phyloP scores from a whole-genome alignment of 179 eudicot genomes.

The Heliamphora pulchella region DNA sequence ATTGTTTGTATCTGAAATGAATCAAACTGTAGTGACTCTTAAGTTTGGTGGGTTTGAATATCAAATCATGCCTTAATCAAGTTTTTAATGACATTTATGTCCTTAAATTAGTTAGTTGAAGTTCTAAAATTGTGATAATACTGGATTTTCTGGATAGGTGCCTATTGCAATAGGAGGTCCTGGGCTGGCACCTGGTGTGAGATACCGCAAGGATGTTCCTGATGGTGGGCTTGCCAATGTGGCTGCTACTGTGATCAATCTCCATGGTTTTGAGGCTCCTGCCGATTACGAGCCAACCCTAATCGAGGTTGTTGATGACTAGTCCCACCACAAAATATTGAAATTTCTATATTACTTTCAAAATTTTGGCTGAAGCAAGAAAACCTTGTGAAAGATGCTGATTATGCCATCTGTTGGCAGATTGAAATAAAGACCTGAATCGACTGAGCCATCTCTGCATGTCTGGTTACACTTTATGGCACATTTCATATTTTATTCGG shows the following conservation, averaged over 20 bases:
- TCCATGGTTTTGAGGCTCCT: conserved; percentile 84
- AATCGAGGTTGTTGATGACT: conserved; percentile 71
- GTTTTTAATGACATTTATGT: neutral
- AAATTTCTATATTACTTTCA: neutral
- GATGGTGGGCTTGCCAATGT: conserved; percentile 85
- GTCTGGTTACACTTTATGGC: neutral
- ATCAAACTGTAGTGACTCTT: neutral
- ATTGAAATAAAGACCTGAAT: neutral
- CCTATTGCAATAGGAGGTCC: conserved; percentile 96
- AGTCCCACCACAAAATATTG: conserved; percentile 3
- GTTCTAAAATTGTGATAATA: neutral
- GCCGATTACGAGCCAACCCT: conserved; percentile 77
- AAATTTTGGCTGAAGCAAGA: conserved; percentile 8
- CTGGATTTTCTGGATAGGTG: conserved; percentile 38
- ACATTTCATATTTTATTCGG: too few species aligned
- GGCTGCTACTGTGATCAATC: conserved; percentile 90
- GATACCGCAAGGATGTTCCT: conserved; percentile 81
- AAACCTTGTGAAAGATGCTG: neutral
- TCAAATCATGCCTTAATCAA: neutral
- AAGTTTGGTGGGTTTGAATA: neutral
- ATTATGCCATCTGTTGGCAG: neutral
- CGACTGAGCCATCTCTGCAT: neutral
- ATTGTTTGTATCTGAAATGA: neutral
- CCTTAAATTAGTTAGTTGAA: neutral
- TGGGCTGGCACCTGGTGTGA: conserved; percentile 71